Base-by-base conservation (phyloP, 1,284 basidiomycete species). In the Macrocystidia cucumis region DNA sequence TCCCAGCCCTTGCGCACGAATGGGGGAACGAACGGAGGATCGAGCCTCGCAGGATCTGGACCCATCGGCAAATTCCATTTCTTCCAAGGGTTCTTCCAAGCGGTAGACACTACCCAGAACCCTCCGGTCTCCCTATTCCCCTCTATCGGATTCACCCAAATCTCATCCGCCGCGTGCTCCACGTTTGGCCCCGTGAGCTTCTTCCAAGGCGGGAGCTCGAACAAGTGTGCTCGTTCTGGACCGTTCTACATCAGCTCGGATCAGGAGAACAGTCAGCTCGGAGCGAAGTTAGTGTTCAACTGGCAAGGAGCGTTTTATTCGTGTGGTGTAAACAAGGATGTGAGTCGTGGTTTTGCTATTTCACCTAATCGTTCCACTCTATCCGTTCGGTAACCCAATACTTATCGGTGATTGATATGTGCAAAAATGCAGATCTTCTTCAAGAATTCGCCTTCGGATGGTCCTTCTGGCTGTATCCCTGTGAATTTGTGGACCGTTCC, bases 61-160 rank as follows among this genome's bases (percentile, higher is more conserved):
- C 29, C 48, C 8, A 45, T 50, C 19, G 55, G 49, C 2, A 33
- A 44, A 26, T 52, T 55, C 37, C 56, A 57, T 45, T 59, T 58
- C 41, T 44, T 23, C 13, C 50, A 55, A 41, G 54, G 53, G 4
- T 24, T 35, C 3, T 43, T 57, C 23, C 37, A 44, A 0, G 44
- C 40, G 9, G 39, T 44, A 13, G 28, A 40, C 45, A 25, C 20
- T n/a, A 9, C 29, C 5, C 6, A 27, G 12, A 12, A 37, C 18
- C 11, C 34, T 22, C 19, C 30, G 34, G n/a, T 22, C 25, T 13
- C 37, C 16, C 18, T 39, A 14, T 32, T 31, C 16, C 34, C 18
- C 40, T 38, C 12, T 21, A 11, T 34, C 35, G 37, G 5, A 43
- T 56, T 21, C 38, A 44, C 31, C 32, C 47, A 2, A 13, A 38